Percentiles rank a stretch among this genome's conserved stretches.
phyloP scores from a whole-genome alignment of 257 asterid genomes.

The Nyctanthes arbortristis region DNA sequence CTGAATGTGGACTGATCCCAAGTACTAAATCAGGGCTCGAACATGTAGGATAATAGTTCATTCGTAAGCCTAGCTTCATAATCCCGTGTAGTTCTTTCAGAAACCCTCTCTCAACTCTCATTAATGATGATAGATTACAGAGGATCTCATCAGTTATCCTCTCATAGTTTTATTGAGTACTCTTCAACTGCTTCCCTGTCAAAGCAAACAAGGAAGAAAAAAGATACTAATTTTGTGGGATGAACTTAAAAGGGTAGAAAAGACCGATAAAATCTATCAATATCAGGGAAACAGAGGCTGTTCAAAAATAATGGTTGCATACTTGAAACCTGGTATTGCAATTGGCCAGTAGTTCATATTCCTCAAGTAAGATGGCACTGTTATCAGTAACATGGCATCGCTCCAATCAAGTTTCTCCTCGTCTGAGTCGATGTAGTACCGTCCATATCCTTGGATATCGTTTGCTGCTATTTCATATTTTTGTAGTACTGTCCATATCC shows the following conservation, averaged over 20 bases:
- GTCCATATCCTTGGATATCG: slow-evolving; percentile 55
- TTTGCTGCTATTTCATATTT: too few species aligned
- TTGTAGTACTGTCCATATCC: slow-evolving; percentile 54
- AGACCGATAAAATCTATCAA: too few species aligned
- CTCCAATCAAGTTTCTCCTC: slow-evolving; percentile 52
- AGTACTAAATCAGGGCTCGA: slow-evolving; percentile 46
- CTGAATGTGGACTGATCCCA: slow-evolving; percentile 52
- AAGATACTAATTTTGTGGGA: background rate
- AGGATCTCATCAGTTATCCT: slow-evolving; percentile 38
- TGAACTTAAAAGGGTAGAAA: too few species aligned
- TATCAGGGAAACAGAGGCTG: background rate
- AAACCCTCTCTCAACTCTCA: slow-evolving; percentile 31
- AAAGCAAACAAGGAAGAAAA: too few species aligned
- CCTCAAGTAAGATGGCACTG: slow-evolving; percentile 29
- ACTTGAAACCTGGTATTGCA: slow-evolving; percentile 45
- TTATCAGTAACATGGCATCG: slow-evolving; percentile 36
- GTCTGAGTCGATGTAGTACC: slow-evolving; percentile 40
- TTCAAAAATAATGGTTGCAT: background rate
- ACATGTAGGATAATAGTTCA: slow-evolving; percentile 48
- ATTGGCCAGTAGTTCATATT: slow-evolving; percentile 46
- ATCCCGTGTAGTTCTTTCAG: slow-evolving; percentile 33
- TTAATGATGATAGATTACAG: slow-evolving; percentile 29
- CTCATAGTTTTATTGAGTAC: slow-evolving; percentile 33
- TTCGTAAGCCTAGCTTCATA: slow-evolving; percentile 34
- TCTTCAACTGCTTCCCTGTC: slow-evolving; percentile 42